phyloP scores from a whole-genome alignment of 1,284 basidiomycete genomes.

The Rhodotorula sp. region DNA sequence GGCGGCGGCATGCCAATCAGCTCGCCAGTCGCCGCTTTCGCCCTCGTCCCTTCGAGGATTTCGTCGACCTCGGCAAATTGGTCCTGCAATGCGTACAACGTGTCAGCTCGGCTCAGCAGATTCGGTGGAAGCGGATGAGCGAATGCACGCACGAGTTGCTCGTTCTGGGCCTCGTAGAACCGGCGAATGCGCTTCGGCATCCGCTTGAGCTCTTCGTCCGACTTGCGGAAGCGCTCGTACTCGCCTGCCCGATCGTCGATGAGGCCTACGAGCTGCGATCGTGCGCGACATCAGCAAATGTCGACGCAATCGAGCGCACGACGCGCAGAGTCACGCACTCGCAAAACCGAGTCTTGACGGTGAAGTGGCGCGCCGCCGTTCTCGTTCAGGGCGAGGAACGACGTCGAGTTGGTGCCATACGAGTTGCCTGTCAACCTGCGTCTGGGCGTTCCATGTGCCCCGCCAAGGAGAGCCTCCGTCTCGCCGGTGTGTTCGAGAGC shows the following conservation, averaged over 20 bases:
- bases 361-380: conserved; percentile 8
- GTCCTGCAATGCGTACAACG: not conserved
- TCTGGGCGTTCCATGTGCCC: not conserved
- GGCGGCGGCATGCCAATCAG: conserved; percentile 22
- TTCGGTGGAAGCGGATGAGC: not conserved
- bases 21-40: conserved; percentile 33
- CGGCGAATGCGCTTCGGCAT: conserved; percentile 35
- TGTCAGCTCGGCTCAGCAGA: not conserved
- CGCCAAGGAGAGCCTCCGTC: not conserved
- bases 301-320: not conserved
- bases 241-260: conserved; percentile 38
- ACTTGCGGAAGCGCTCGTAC: conserved; percentile 36
- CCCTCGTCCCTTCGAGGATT: conserved; percentile 40
- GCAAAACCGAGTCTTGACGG: conserved; percentile 24
- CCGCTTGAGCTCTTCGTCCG: conserved; percentile 32
- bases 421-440: conserved; percentile 2
- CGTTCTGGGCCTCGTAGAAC: conserved; percentile 44
- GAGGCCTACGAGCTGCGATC: conserved; percentile 29
- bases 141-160: conserved; percentile 4
- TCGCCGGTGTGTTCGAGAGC: conserved; percentile 10
- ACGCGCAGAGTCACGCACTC: conserved; percentile 9
- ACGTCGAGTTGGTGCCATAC: not conserved
- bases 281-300: not conserved
- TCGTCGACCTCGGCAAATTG: conserved; percentile 42
- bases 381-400: conserved; percentile 3